Conservation (phyloP, 2,329 filamentous ascomycete genomes). For the Fonsecaea pugnacius region DNA sequence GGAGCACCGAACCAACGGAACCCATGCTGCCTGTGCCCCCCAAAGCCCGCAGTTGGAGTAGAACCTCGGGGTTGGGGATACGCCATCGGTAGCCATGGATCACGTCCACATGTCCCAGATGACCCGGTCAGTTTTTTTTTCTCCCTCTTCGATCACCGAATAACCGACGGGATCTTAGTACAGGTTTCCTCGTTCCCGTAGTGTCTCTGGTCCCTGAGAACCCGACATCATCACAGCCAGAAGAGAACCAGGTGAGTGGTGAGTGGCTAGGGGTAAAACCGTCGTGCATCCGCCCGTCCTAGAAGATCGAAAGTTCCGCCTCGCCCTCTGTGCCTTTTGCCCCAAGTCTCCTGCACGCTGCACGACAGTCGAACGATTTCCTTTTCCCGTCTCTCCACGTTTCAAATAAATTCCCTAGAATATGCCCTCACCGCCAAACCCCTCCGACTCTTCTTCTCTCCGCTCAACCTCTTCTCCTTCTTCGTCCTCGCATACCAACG, state of each 20-base stretch:
- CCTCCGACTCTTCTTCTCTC: constrained; percentile 11
- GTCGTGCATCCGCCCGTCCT: constrained; percentile 21
- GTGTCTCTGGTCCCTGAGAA: background rate
- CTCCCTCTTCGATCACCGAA: constrained; percentile 9
- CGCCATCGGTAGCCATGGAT: background rate
- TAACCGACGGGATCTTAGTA: background rate
- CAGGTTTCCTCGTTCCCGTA: background rate
- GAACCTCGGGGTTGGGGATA: constrained; percentile 8
- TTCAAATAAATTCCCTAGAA: constrained; percentile 4
- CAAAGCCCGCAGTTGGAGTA: background rate
- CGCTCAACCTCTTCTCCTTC: constrained; percentile 43
- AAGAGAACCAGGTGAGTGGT: background rate
- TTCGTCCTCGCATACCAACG: constrained; percentile 46
- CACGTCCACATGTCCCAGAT: background rate
- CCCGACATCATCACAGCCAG: background rate
- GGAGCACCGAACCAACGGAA: background rate
- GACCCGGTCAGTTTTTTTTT: background rate
- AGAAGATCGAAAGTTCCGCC: background rate
- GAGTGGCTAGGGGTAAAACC: background rate
- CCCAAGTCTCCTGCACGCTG: background rate
- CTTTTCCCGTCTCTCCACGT: constrained; percentile 5
- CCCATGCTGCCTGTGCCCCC: background rate
- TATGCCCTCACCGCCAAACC: constrained; percentile 27
- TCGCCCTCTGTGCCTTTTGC: background rate
- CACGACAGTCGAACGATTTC: constrained; percentile 9